A percentile compares a stretch with the other conserved stretches of the same genome.
These are phyloP conservation scores for Lasiodiplodia citricola DNA, from an alignment of 2,329 filamentous ascomycete genomes.

Conservation along the genomic window DNA sequence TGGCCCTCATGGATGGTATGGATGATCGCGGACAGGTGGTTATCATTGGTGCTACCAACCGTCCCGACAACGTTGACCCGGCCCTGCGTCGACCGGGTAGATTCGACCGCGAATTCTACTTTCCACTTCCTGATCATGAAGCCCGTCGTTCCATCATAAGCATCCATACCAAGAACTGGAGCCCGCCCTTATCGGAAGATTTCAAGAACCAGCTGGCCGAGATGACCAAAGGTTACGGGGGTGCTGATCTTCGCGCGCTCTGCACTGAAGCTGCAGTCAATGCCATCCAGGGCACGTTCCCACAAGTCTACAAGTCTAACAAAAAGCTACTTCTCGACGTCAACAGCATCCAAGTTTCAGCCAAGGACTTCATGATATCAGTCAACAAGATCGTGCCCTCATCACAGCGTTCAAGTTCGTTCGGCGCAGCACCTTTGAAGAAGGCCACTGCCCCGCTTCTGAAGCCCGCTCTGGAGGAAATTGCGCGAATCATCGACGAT, in stretches of 20 bases:
- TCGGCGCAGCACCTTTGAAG: conserved; percentile 80
- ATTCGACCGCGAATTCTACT: conserved; percentile 98
- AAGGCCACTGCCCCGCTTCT: conserved; percentile 82
- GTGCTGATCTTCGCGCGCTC: conserved; percentile 89
- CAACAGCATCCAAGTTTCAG: conserved; percentile 80
- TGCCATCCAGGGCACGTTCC: conserved; percentile 92
- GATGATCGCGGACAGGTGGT: conserved; percentile 98
- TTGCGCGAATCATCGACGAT: conserved; percentile 72
- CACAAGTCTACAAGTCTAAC: conserved; percentile 91
- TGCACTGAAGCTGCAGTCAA: conserved; percentile 97
- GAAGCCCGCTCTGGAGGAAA: conserved; percentile 70
- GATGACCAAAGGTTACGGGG: conserved; percentile 93
- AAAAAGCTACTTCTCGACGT: conserved; percentile 91
- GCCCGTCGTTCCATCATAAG: conserved; percentile 86
- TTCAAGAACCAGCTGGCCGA: conserved; percentile 88
- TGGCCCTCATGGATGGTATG: conserved; percentile 97
- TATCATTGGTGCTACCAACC: conserved; percentile 97
- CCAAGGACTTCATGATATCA: conserved; percentile 96
- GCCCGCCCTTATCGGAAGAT: conserved; percentile 70
- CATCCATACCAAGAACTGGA: conserved; percentile 95
- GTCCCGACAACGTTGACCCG: conserved; percentile 94
- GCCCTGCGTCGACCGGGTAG: conserved; percentile 91
- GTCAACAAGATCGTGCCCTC: conserved; percentile 96
- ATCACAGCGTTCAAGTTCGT: conserved; percentile 86
- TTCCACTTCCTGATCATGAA: conserved; percentile 83